phyloP scores from a whole-genome alignment of 805 yeast species.

The Candida tammaniensis region DNA sequence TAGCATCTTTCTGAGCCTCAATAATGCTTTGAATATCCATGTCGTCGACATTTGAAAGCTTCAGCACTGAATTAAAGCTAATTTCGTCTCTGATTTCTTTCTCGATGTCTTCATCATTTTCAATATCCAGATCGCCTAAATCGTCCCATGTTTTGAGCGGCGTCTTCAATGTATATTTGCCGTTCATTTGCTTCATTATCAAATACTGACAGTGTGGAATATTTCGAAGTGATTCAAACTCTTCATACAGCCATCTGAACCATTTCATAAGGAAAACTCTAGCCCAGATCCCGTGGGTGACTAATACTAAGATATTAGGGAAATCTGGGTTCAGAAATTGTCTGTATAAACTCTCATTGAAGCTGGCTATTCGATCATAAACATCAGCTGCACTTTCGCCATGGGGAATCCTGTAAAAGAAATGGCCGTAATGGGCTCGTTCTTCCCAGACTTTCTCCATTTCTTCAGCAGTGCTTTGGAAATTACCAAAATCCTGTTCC shows the following conservation, averaged over 20 bases:
- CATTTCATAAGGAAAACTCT: slow-evolving; percentile 91
- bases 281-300: slow-evolving; percentile 93
- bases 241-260: slow-evolving; percentile 91
- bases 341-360: slow-evolving; percentile 81
- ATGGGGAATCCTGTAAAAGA: slow-evolving; percentile 82
- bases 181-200: slow-evolving; percentile 62
- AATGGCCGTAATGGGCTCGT: slow-evolving; percentile 77
- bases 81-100: slow-evolving; percentile 38
- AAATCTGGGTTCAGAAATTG: slow-evolving; percentile 69
- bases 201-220: slow-evolving; percentile 83
- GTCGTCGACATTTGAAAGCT: slow-evolving; percentile 31
- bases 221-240: slow-evolving; percentile 78
- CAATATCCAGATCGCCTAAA: slow-evolving; percentile 39
- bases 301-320: slow-evolving; percentile 79
- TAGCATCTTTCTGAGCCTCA: slow-evolving; percentile 36
- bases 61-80: slow-evolving; percentile 33
- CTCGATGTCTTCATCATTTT: slow-evolving; percentile 34
- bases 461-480: slow-evolving; percentile 70
- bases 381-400: slow-evolving; percentile 98
- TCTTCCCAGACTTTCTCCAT: slow-evolving; percentile 84
- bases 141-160: slow-evolving; percentile 73
- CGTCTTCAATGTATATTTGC: slow-evolving; percentile 58
- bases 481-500: slow-evolving; percentile 94
- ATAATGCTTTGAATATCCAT: slow-evolving; percentile 36
- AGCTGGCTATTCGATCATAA: slow-evolving; percentile 85